Conservation (phyloP, 2,329 filamentous ascomycete genomes). For the Fusarium siculi region DNA sequence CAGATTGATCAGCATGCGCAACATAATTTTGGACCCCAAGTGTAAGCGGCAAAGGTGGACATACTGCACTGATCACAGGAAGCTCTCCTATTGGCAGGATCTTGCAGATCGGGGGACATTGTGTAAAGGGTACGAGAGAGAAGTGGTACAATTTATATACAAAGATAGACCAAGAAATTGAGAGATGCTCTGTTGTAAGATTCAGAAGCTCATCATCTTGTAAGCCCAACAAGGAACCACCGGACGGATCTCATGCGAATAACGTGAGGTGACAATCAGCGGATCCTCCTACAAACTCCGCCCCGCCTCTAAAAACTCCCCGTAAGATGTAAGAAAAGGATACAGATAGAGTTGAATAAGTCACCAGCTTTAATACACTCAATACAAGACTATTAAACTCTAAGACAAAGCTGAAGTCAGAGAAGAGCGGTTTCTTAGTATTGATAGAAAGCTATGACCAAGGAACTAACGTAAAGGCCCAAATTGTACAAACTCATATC, state of each 20-base stretch:
- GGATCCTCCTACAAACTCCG: constrained; percentile 29
- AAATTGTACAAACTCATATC: background rate
- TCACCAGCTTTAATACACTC: rapidly evolving
- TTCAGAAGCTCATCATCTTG: constrained; percentile 16
- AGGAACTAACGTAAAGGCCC: rapidly evolving
- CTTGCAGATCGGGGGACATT: constrained; percentile 24
- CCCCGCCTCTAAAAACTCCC: background rate
- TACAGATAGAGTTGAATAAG: rapidly evolving
- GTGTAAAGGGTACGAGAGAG: background rate
- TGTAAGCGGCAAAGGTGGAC: constrained; percentile 4
- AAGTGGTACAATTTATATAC: background rate
- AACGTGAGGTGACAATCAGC: constrained; percentile 9
- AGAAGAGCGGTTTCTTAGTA: rapidly evolving
- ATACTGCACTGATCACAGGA: constrained; percentile 44
- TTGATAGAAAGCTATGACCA: rapidly evolving
- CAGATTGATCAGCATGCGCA: constrained; percentile 7
- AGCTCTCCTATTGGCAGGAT: constrained; percentile 37
- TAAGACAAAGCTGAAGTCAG: rapidly evolving
- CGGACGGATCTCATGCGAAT: background rate
- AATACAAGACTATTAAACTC: rapidly evolving
- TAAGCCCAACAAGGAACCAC: constrained; percentile 9
- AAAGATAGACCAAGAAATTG: background rate
- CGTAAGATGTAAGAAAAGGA: background rate
- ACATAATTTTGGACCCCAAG: background rate
- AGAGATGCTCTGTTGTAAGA: constrained; percentile 5